These are phyloP conservation scores for Talaromyces stipitatus DNA, from an alignment of 495 filamentous ascomycete species.

Conservation along the genomic window DNA sequence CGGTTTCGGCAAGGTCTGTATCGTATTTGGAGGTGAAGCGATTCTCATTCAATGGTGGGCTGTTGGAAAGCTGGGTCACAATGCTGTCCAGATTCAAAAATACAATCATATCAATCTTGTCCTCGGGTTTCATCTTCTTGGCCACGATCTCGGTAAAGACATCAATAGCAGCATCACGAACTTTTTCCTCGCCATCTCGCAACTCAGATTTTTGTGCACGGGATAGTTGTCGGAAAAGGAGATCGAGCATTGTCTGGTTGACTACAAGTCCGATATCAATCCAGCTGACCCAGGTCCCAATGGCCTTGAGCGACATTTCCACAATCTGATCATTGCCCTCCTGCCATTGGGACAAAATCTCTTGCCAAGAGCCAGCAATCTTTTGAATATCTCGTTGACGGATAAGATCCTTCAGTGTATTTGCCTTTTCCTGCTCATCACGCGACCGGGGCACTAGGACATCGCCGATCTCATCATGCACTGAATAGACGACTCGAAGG, in stretches of 20 bases:
- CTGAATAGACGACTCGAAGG: conserved; percentile 72
- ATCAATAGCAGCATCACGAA: conserved; percentile 81
- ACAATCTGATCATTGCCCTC: conserved; percentile 65
- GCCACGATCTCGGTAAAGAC: conserved; percentile 90
- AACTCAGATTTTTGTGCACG: conserved; percentile 45
- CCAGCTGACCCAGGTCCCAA: conserved; percentile 97
- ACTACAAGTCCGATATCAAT: conserved; percentile 91
- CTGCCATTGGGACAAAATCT: conserved; percentile 75
- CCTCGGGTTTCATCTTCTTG: conserved; percentile 92
- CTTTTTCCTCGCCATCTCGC: conserved; percentile 54
- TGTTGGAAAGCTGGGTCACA: conserved; percentile 70
- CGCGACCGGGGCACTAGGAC: conserved; percentile 68
- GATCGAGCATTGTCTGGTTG: conserved; percentile 73
- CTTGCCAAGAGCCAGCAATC: conserved; percentile 82
- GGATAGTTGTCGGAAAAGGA: conserved; percentile 73
- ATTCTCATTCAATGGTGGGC: conserved; percentile 66
- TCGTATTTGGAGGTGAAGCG: conserved; percentile 81
- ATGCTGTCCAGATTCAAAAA: conserved; percentile 82
- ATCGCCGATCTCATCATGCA: conserved; percentile 98
- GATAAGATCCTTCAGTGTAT: conserved; percentile 80
- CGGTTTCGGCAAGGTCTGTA: conserved; percentile 85
- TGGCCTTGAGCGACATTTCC: conserved; percentile 78
- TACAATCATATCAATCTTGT: conserved; percentile 89
- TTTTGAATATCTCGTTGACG: conserved; percentile 77
- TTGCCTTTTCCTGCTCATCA: conserved; percentile 70